phyloP scores from a whole-genome alignment of 495 filamentous ascomycete genomes.

The Hypoxylon perforatum region DNA sequence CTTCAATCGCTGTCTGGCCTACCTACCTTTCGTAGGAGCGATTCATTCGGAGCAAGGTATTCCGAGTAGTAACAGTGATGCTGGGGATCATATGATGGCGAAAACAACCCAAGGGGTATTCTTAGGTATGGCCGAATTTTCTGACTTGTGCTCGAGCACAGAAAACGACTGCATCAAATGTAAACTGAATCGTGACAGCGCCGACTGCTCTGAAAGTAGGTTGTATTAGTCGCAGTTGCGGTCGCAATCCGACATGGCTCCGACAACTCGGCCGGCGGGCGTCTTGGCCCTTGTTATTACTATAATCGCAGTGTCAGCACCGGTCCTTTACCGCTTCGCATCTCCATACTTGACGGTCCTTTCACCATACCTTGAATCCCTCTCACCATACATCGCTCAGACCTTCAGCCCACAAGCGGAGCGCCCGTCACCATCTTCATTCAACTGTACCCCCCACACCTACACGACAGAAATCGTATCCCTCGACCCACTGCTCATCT shows the following conservation, averaged over 20 bases:
- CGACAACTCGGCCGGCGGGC: constrained; percentile 6
- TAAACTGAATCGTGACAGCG: background rate
- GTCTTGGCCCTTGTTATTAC: constrained; percentile 4
- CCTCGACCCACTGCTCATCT: constrained; percentile 59
- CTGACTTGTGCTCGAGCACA: background rate
- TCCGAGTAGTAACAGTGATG: constrained; percentile 23
- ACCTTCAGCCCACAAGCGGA: background rate
- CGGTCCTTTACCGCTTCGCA: constrained; percentile 17
- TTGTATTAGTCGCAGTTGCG: background rate
- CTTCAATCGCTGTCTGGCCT: constrained; percentile 23
- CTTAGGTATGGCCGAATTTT: background rate
- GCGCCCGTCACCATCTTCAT: constrained; percentile 3
- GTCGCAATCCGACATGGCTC: constrained; percentile 14
- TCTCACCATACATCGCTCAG: constrained; percentile 7
- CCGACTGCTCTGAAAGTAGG: constrained; percentile 3
- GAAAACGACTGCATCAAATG: background rate
- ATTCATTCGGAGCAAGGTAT: constrained; percentile 33
- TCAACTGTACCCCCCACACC: constrained; percentile 46
- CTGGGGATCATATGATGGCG: constrained; percentile 16
- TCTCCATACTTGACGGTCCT: constrained; percentile 7
- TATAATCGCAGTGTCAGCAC: constrained; percentile 8
- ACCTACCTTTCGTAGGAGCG: constrained; percentile 1
- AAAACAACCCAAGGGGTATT: constrained; percentile 2
- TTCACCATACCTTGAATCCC: constrained; percentile 9
- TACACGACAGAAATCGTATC: constrained; percentile 59